phyloP scores from a whole-genome alignment of 2,329 filamentous ascomycete species.

The Sporothrix luriei region DNA sequence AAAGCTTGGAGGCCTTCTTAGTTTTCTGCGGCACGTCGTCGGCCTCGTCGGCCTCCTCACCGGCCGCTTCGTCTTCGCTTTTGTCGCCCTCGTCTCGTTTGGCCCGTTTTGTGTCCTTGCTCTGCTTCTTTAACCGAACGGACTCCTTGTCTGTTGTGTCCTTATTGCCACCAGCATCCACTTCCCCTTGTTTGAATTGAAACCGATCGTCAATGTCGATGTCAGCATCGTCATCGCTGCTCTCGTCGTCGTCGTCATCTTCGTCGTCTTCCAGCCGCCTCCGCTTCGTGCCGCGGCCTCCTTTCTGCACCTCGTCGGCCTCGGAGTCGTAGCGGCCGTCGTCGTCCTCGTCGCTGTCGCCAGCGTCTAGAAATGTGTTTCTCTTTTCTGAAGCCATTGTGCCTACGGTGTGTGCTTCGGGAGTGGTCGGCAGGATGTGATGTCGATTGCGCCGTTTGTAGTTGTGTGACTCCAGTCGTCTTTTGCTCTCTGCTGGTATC shows the following conservation, averaged over 20 bases:
- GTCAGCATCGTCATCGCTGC: constrained; percentile 33
- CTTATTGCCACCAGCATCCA: background rate
- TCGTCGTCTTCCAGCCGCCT: constrained; percentile 57
- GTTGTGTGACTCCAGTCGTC: background rate
- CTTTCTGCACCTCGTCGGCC: constrained; percentile 66
- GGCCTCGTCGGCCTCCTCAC: constrained; percentile 33
- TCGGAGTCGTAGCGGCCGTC: constrained; percentile 66
- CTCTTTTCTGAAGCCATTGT: constrained; percentile 68
- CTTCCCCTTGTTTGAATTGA: background rate
- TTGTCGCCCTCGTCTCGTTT: constrained; percentile 10
- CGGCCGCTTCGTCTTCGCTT: background rate
- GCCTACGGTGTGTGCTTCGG: background rate
- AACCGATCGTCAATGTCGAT: constrained; percentile 34
- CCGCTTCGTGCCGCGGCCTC: constrained; percentile 63
- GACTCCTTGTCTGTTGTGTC: background rate
- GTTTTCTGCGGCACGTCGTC: constrained; percentile 31
- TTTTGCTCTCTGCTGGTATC: background rate
- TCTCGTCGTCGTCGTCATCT: constrained; percentile 42
- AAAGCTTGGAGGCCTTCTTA: constrained; percentile 8
- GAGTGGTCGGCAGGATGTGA: background rate
- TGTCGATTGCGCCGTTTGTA: background rate
- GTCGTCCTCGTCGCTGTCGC: constrained; percentile 62
- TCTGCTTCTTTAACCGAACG: background rate
- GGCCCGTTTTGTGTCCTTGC: background rate
- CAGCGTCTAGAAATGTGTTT: constrained; percentile 69